Percentiles rank a stretch among this genome's conserved stretches.
These are phyloP conservation scores for Boletus huronensis DNA, from an alignment of 768 basidiomycete species.

Conservation along the genomic window DNA sequence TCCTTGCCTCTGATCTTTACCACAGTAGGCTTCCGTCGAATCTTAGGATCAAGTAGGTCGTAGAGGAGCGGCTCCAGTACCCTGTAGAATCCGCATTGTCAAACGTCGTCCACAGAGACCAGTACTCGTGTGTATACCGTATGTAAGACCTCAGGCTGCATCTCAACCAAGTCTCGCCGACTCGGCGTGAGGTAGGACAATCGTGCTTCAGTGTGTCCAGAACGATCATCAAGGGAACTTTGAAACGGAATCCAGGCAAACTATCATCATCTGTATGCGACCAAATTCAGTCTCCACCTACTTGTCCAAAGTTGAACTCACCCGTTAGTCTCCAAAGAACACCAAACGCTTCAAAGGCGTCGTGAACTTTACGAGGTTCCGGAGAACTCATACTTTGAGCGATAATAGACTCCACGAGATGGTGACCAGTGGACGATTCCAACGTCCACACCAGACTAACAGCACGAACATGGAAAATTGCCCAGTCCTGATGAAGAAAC, in stretches of 20 bases:
- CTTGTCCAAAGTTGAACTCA: slow-evolving; percentile 28
- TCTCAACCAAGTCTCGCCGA: slow-evolving; percentile 97
- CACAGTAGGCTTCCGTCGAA: slow-evolving; percentile 48
- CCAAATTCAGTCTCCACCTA: slow-evolving; percentile 4
- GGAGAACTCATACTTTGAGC: slow-evolving; percentile 65
- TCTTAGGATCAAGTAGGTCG: slow-evolving; percentile 69
- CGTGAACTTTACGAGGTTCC: slow-evolving; percentile 43
- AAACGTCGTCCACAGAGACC: slow-evolving; percentile 3
- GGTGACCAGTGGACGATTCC: slow-evolving; percentile 49
- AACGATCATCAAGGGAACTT: slow-evolving; percentile 83
- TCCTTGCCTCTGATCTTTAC: slow-evolving; percentile 62
- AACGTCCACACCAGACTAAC: slow-evolving; percentile 82
- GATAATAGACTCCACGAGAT: slow-evolving; percentile 77
- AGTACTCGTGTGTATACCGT: slow-evolving; percentile 46
- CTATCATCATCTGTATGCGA: slow-evolving; percentile 63
- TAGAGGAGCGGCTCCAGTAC: slow-evolving; percentile 84
- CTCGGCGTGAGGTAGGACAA: slow-evolving; percentile 67
- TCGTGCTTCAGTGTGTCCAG: slow-evolving; percentile 78
- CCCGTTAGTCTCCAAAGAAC: slow-evolving; percentile 89
- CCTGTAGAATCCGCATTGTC: slow-evolving; percentile 38
- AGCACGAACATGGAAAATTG: slow-evolving; percentile 77
- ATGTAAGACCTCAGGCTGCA: slow-evolving; percentile 89
- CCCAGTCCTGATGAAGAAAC: slow-evolving; percentile 64
- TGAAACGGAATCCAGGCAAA: slow-evolving; percentile 79
- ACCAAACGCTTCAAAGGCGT: slow-evolving; percentile 85